phyloP scores from a whole-genome alignment of 164 flowering plant species.

The Aristolochia fimbriata region DNA sequence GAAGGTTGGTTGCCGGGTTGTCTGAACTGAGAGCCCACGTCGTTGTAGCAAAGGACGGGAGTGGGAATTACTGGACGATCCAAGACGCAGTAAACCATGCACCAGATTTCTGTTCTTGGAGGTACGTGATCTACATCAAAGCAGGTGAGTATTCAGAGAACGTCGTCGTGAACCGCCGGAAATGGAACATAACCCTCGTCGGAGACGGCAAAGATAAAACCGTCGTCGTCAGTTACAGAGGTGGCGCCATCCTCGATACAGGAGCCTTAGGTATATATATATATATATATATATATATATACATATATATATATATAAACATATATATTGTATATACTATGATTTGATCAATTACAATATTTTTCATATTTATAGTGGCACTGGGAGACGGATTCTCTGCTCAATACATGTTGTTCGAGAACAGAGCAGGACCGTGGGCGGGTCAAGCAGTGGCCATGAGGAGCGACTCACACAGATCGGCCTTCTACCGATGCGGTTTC shows the following conservation, averaged over 20 bases:
- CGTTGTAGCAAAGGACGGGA: conserved; percentile 19
- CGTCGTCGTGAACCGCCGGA: conserved; percentile 3
- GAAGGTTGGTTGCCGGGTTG: too few relatives aligned
- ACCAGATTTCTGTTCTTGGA: conserved; percentile 3
- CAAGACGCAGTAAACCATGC: conserved; percentile 11
- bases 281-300: too few relatives aligned
- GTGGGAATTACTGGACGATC: conserved; percentile 14
- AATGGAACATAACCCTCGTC: conserved; percentile 14
- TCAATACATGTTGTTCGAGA: neutral
- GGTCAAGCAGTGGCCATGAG: conserved; percentile 6
- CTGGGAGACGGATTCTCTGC: conserved; percentile 1
- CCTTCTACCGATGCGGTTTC: conserved; percentile 1
- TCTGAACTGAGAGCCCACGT: neutral
- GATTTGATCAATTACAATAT: too few relatives aligned
- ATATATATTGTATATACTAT: too few relatives aligned
- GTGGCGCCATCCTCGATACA: neutral
- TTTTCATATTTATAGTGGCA: neutral
- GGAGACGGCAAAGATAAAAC: conserved; percentile 19
- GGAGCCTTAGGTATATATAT: neutral
- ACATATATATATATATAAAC: too few relatives aligned
- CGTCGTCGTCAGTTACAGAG: conserved; percentile 11
- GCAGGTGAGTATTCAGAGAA: conserved; percentile 10
- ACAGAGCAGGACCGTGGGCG: neutral
- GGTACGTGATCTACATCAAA: conserved; percentile 15
- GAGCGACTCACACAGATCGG: neutral